Evolutionary conservation across 306 rosid species (phyloP).

Genomic region (Cicer bijugum): DNA sequence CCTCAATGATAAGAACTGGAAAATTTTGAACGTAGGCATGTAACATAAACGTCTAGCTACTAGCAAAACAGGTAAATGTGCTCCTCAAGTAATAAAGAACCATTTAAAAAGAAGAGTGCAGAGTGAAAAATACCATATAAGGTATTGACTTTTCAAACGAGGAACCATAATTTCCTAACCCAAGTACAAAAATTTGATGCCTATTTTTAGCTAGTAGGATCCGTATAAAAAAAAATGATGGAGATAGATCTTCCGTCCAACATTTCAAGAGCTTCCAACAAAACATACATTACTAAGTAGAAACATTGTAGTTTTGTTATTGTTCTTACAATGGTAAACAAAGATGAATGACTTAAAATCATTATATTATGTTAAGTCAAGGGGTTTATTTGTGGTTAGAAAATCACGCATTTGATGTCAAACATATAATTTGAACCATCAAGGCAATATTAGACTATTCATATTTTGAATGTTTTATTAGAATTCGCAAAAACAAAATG

Average conservation of each 20-base stretch:
- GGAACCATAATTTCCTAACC: constrained; percentile 33
- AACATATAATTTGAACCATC: too few relatives aligned
- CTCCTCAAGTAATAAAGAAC: constrained; percentile 26
- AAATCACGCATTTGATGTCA: too few relatives aligned
- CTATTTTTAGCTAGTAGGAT: constrained; percentile 28
- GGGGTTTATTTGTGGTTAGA: too few relatives aligned
- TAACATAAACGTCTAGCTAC: not conserved
- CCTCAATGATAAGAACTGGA: constrained; percentile 6
- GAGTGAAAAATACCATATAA: constrained; percentile 34
- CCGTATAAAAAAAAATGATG: constrained; percentile 6
- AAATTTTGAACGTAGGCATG: not conserved
- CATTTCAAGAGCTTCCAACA: constrained; percentile 33
- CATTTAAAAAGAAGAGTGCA: constrained; percentile 23
- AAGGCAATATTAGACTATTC: too few relatives aligned
- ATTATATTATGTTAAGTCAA: not conserved
- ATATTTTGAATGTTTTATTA: too few relatives aligned
- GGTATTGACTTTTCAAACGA: constrained; percentile 33
- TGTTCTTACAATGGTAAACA: not conserved
- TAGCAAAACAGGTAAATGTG: constrained; percentile 9
- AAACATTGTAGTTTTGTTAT: not conserved
- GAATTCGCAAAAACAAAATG: too few relatives aligned
- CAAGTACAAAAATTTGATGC: not conserved
- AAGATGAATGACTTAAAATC: constrained; percentile 16
- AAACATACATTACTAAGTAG: not conserved
- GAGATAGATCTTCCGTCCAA: constrained; percentile 34